Evolutionary conservation across 2,329 filamentous ascomycete species (phyloP).

Genomic region (Colletotrichum nymphaeae): DNA sequence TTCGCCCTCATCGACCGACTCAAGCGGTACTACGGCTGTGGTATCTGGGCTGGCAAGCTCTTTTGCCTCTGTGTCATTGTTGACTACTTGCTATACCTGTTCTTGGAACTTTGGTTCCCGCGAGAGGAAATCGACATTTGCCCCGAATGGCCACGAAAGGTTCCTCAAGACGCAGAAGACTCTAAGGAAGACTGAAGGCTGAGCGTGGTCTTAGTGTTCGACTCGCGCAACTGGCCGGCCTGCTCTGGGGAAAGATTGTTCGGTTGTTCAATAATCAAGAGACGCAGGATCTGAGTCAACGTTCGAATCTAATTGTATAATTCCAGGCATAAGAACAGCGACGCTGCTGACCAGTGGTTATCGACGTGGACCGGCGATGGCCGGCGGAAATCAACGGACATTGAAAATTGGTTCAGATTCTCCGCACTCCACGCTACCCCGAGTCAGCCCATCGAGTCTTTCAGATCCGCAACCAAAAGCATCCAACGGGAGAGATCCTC

Average conservation of each 20-base stretch:
- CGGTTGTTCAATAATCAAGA: background rate
- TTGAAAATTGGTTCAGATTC: background rate
- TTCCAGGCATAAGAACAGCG: background rate
- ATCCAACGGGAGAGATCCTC: background rate
- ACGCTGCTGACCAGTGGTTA: background rate
- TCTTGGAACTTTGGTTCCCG: constrained; percentile 89
- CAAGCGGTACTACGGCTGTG: constrained; percentile 97
- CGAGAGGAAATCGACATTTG: constrained; percentile 89
- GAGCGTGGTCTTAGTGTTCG: background rate
- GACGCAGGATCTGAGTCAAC: background rate
- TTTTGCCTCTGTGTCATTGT: constrained; percentile 96
- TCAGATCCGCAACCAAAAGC: background rate
- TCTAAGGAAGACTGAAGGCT: constrained; percentile 31
- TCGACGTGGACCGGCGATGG: constrained; percentile 1
- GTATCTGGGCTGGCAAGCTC: constrained; percentile 97
- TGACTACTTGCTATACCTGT: constrained; percentile 90
- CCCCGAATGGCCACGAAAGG: constrained; percentile 90
- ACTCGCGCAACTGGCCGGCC: background rate
- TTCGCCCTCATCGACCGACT: constrained; percentile 94
- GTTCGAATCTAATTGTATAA: background rate
- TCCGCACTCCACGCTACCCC: constrained; percentile 17
- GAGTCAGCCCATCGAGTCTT: constrained; percentile 23
- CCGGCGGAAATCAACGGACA: constrained; percentile 22
- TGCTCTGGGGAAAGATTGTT: background rate
- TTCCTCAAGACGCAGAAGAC: constrained; percentile 42